A percentile compares a stretch with the other conserved stretches of the same genome.
phyloP scores from a whole-genome alignment of 2,329 filamentous ascomycete species.

The Stemphylium beticola region DNA sequence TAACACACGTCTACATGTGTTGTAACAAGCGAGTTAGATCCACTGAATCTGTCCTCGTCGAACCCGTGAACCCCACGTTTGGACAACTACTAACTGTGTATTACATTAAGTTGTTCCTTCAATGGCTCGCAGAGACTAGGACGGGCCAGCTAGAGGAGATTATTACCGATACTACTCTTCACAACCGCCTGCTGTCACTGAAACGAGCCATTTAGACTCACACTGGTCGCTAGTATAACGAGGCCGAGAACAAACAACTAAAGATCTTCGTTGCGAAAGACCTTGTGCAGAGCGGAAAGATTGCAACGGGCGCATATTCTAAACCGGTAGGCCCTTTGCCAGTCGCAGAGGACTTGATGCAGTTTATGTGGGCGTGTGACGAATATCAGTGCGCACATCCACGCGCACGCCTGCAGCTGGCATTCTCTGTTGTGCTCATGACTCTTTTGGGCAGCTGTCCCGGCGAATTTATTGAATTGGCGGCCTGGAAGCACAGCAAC shows the following conservation, averaged over 20 bases:
- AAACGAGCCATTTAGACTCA: slow-evolving; percentile 16
- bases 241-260: slow-evolving; percentile 4
- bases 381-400: slow-evolving; percentile 11
- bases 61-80: background rate
- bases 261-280: slow-evolving; percentile 1
- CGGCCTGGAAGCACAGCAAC: slow-evolving; percentile 2
- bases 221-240: slow-evolving; percentile 9
- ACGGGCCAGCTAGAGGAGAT: slow-evolving; percentile 14
- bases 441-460: background rate
- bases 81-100: background rate
- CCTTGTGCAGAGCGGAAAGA: background rate
- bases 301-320: slow-evolving; percentile 3
- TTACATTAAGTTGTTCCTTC: slow-evolving; percentile 4
- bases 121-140: slow-evolving; percentile 7
- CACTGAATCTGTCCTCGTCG: background rate
- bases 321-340: slow-evolving; percentile 11
- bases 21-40: background rate
- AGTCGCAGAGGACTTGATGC: slow-evolving; percentile 10
- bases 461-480: slow-evolving; percentile 9
- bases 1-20: background rate
- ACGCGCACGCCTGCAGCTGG: slow-evolving; percentile 8
- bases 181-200: slow-evolving; percentile 9
- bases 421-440: slow-evolving; percentile 5
- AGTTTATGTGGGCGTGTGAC: slow-evolving; percentile 13
- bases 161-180: slow-evolving; percentile 8